Evolutionary conservation across 2,329 filamentous ascomycete species (phyloP).

Genomic region (Xylaria polymorpha): DNA sequence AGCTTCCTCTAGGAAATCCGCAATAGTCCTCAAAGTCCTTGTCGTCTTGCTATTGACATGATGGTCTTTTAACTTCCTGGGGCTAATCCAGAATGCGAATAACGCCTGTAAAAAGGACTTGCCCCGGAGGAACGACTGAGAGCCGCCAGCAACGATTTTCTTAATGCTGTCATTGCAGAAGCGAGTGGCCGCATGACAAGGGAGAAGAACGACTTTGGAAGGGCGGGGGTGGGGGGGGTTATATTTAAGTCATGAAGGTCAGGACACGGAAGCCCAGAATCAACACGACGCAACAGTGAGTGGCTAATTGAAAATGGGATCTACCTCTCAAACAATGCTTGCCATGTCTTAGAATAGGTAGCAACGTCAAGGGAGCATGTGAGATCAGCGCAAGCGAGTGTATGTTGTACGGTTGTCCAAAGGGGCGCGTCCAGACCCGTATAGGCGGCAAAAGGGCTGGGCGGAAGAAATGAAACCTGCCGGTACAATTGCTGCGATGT

Average conservation of each 20-base stretch:
- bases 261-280: constrained; percentile 38
- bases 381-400: constrained; percentile 37
- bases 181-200: constrained; percentile 63
- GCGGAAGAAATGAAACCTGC: constrained; percentile 51
- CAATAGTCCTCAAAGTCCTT: constrained; percentile 49
- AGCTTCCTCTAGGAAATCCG: constrained; percentile 69
- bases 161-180: constrained; percentile 68
- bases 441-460: constrained; percentile 49
- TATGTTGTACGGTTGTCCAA: constrained; percentile 36
- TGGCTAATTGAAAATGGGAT: constrained; percentile 41
- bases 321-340: constrained; percentile 45
- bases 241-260: constrained; percentile 46
- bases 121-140: constrained; percentile 68
- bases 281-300: constrained; percentile 28
- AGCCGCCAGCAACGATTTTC: constrained; percentile 65
- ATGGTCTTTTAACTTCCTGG: constrained; percentile 52
- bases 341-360: constrained; percentile 45
- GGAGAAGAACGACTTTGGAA: constrained; percentile 33
- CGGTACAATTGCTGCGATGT: constrained; percentile 45
- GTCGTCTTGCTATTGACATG: constrained; percentile 38
- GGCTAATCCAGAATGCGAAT: constrained; percentile 64
- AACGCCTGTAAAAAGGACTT: constrained; percentile 69
- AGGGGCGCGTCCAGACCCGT: constrained; percentile 48
- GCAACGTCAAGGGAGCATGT: constrained; percentile 39
- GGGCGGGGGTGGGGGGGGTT: constrained; percentile 36